phyloP scores from a whole-genome alignment of 192 early-diverging fungal species.

The Coemansia furcata region DNA sequence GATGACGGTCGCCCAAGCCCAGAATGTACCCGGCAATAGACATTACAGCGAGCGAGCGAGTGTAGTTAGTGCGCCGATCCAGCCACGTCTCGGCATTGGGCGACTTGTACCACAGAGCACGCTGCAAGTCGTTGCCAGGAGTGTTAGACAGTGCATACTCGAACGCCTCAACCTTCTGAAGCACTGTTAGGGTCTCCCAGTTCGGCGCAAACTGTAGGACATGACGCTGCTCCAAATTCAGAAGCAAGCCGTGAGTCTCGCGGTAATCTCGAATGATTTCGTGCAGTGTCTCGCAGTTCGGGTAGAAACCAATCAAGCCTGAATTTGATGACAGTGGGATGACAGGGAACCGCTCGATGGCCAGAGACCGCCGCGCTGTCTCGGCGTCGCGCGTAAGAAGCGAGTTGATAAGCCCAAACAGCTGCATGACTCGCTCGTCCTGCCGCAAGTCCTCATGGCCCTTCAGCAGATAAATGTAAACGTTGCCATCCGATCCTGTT shows the following conservation, averaged over 20 bases:
- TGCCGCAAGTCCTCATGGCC: slow-evolving; percentile 96
- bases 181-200: slow-evolving; percentile 79
- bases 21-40: slow-evolving; percentile 98
- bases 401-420: slow-evolving; percentile 96
- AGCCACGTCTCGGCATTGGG: slow-evolving; percentile 96
- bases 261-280: slow-evolving; percentile 84
- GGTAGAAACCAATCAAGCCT: slow-evolving; percentile 92
- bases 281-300: slow-evolving; percentile 86
- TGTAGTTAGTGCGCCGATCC: slow-evolving; percentile 92
- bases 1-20: slow-evolving; percentile 96
- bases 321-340: slow-evolving; percentile 94
- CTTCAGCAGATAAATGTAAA: slow-evolving; percentile 89
- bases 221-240: slow-evolving; percentile 86
- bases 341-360: slow-evolving; percentile 86
- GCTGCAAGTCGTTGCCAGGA: slow-evolving; percentile 88
- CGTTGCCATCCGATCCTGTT: slow-evolving; percentile 80
- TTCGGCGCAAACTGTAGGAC: slow-evolving; percentile 87
- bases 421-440: slow-evolving; percentile 98
- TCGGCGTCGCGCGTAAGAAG: slow-evolving; percentile 76
- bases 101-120: slow-evolving; percentile 91
- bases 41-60: slow-evolving; percentile 92
- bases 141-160: slow-evolving; percentile 88
- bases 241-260: slow-evolving; percentile 70
- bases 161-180: slow-evolving; percentile 96
- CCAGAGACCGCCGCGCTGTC: slow-evolving; percentile 87